A percentile compares a stretch with the other conserved stretches of the same genome.
Conservation (phyloP, 495 filamentous ascomycete species). For the Penicillium chermesinum region DNA sequence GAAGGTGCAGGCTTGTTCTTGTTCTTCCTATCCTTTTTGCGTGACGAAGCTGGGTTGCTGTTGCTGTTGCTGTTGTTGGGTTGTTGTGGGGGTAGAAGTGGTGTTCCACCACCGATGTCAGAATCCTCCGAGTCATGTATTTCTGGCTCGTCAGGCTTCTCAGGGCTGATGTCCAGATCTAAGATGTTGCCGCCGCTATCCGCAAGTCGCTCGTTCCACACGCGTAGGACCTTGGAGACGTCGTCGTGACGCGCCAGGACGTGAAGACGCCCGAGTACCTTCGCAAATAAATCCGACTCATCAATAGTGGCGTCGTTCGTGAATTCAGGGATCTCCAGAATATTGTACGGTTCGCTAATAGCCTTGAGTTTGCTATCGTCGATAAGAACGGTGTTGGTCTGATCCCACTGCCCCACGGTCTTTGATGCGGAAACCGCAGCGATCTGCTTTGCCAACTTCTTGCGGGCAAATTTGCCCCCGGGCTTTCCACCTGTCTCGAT, state of each 20-base stretch:
- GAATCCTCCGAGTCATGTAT: slow-evolving; percentile 5
- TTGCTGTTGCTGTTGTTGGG: not conserved
- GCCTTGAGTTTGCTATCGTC: slow-evolving; percentile 82
- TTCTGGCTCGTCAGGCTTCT: slow-evolving; percentile 1
- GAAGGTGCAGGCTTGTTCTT: not conserved
- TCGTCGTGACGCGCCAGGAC: slow-evolving; percentile 32
- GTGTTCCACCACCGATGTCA: slow-evolving; percentile 16
- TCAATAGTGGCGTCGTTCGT: slow-evolving; percentile 21
- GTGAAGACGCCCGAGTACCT: slow-evolving; percentile 30
- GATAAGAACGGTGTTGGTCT: slow-evolving; percentile 83
- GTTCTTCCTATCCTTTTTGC: not conserved
- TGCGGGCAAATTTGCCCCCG: not conserved
- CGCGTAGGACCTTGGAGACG: slow-evolving; percentile 34
- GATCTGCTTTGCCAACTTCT: not conserved
- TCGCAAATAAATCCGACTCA: slow-evolving; percentile 29
- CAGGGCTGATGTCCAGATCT: slow-evolving; percentile 16
- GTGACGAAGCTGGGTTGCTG: not conserved
- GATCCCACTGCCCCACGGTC: slow-evolving; percentile 53
- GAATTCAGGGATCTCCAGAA: slow-evolving; percentile 77
- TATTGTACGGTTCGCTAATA: slow-evolving; percentile 74
- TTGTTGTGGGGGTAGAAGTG: not conserved
- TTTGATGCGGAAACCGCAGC: slow-evolving; percentile 1
- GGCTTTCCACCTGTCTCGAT: not conserved
- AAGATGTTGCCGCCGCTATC: slow-evolving; percentile 16
- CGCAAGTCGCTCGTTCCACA: slow-evolving; percentile 20